Evolutionary conservation across 495 filamentous ascomycete genomes (phyloP).

Genomic region (Aspergillus sclerotioniger): DNA sequence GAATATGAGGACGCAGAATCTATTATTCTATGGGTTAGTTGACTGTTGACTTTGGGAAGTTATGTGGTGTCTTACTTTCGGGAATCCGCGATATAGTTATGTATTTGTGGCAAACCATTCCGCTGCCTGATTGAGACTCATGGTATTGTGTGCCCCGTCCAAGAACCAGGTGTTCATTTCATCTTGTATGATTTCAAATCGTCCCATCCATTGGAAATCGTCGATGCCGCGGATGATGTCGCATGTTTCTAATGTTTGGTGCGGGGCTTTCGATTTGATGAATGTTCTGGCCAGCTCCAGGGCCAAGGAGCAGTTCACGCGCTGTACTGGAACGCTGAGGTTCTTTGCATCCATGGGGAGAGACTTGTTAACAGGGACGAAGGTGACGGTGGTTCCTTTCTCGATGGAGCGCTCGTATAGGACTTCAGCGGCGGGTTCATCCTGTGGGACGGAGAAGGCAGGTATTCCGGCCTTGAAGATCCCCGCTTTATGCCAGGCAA

Average conservation of each 20-base stretch:
- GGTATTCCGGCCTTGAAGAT: slow-evolving; percentile 69
- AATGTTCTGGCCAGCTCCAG: slow-evolving; percentile 28
- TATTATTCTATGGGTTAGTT: background rate
- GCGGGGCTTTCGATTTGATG: slow-evolving; percentile 22
- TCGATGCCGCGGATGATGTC: slow-evolving; percentile 36
- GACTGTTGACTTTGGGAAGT: background rate
- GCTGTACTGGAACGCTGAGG: slow-evolving; percentile 36
- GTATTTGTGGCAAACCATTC: slow-evolving; percentile 40
- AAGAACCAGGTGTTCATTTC: slow-evolving; percentile 39
- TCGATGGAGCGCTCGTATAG: slow-evolving; percentile 63
- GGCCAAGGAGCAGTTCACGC: slow-evolving; percentile 41
- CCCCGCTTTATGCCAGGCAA: slow-evolving; percentile 89
- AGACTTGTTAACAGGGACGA: slow-evolving; percentile 52
- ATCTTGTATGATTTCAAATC: slow-evolving; percentile 42
- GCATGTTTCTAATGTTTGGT: slow-evolving; percentile 11
- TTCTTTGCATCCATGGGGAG: slow-evolving; percentile 25
- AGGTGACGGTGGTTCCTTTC: slow-evolving; percentile 51
- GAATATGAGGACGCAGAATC: slow-evolving; percentile 34
- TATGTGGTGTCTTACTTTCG: slow-evolving; percentile 16
- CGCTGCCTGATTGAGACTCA: slow-evolving; percentile 39
- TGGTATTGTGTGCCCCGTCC: slow-evolving; percentile 49
- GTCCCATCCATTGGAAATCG: slow-evolving; percentile 41
- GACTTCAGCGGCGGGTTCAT: slow-evolving; percentile 53
- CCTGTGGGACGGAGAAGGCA: slow-evolving; percentile 69
- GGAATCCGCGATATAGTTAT: slow-evolving; percentile 2